A percentile compares a stretch with the other conserved stretches of the same genome.
Evolutionary conservation across 2,329 filamentous ascomycete genomes (phyloP).

Genomic region (Sphaerulina vaccinii): DNA sequence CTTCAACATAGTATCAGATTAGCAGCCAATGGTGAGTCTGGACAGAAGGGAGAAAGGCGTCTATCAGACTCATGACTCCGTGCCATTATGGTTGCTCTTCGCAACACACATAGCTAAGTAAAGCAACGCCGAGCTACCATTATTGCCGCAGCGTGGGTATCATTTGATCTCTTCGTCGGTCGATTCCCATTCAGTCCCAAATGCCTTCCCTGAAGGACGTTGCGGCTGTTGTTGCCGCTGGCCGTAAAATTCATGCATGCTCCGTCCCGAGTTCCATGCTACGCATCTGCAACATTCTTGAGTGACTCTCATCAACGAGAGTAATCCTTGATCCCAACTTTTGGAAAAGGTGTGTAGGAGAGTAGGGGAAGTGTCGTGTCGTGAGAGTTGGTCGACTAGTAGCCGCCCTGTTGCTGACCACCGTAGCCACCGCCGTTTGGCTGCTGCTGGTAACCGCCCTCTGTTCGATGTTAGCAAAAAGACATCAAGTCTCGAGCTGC

Average conservation of each 20-base stretch:
- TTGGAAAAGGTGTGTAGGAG: constrained; percentile 14
- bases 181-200: constrained; percentile 21
- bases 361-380: constrained; percentile 4
- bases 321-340: constrained; percentile 20
- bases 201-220: constrained; percentile 17
- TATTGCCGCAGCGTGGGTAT: constrained; percentile 21
- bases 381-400: constrained; percentile 17
- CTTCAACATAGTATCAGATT: too few relatives aligned
- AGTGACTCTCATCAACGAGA: constrained; percentile 18
- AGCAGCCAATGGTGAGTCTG: too few relatives aligned
- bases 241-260: constrained; percentile 18
- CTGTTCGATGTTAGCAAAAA: constrained; percentile 21
- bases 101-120: constrained; percentile 7
- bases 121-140: constrained; percentile 19
- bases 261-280: constrained; percentile 20
- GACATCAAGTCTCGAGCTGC: neutral
- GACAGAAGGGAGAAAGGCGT: neutral
- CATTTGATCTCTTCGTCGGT: constrained; percentile 19
- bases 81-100: constrained; percentile 14
- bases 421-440: constrained; percentile 31
- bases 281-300: constrained; percentile 16
- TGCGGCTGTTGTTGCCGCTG: constrained; percentile 17
- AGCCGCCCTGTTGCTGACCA: constrained; percentile 30
- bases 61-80: constrained; percentile 8
- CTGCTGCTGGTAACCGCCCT: constrained; percentile 31